Evolutionary conservation across 2,329 filamentous ascomycete genomes (phyloP).

Genomic region (Didymella lethalis): DNA sequence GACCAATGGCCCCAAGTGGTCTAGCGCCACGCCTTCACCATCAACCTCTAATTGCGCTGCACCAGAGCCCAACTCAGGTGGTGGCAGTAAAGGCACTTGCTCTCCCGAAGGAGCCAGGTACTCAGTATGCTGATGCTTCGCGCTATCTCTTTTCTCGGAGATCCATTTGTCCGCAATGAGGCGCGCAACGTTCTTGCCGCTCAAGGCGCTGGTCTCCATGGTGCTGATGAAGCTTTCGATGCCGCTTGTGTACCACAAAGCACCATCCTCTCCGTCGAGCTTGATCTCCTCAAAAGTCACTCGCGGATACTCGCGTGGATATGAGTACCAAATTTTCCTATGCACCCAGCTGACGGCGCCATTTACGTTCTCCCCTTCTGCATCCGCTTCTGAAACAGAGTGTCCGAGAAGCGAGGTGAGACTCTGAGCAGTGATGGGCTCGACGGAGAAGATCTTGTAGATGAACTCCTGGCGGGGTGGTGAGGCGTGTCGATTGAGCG

Average conservation of each 20-base stretch:
- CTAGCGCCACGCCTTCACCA: constrained; percentile 62
- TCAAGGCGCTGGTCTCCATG: constrained; percentile 94
- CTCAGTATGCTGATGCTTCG: not conserved
- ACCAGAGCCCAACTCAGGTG: constrained; percentile 7
- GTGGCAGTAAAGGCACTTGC: constrained; percentile 1
- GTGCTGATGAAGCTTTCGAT: constrained; percentile 96
- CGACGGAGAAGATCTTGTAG: constrained; percentile 70
- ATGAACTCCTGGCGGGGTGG: constrained; percentile 59
- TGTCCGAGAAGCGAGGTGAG: constrained; percentile 59
- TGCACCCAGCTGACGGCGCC: constrained; percentile 45
- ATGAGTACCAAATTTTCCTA: constrained; percentile 76
- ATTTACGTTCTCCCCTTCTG: constrained; percentile 44
- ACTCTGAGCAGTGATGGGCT: constrained; percentile 51
- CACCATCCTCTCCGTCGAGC: constrained; percentile 53
- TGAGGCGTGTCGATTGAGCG: constrained; percentile 63
- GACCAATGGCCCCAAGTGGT: constrained; percentile 75
- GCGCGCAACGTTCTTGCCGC: constrained; percentile 84
- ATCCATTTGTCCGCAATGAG: constrained; percentile 71
- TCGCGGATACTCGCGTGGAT: constrained; percentile 83
- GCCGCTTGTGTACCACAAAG: constrained; percentile 71
- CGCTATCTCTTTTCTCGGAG: constrained; percentile 6
- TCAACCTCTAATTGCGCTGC: constrained; percentile 44
- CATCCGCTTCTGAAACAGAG: constrained; percentile 39
- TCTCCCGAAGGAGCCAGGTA: not conserved
- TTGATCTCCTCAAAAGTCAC: constrained; percentile 85